These are phyloP conservation scores for Exophiala bonariae DNA, from an alignment of 2,329 filamentous ascomycete genomes.

Conservation along the genomic window DNA sequence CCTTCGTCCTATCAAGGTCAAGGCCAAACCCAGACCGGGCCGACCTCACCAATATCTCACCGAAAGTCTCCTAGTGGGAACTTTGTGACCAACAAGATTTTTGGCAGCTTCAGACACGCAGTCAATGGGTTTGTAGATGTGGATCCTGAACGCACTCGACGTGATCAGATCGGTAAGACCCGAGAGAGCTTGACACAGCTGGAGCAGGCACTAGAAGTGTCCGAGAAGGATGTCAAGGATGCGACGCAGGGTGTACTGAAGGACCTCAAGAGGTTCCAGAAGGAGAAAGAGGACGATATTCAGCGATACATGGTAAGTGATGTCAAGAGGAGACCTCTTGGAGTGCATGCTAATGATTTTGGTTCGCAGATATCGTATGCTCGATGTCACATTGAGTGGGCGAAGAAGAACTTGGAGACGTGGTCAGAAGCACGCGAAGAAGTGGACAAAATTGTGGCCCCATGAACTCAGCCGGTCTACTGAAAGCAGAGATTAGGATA, in stretches of 20 bases:
- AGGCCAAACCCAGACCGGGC: slow-evolving; percentile 41
- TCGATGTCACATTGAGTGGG: slow-evolving; percentile 91
- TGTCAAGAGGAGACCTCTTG: background rate
- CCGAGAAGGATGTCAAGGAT: slow-evolving; percentile 89
- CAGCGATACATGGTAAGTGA: slow-evolving; percentile 87
- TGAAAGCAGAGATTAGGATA: no score
- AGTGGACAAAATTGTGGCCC: slow-evolving; percentile 74
- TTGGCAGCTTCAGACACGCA: slow-evolving; percentile 91
- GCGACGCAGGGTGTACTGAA: slow-evolving; percentile 84
- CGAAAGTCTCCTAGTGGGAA: slow-evolving; percentile 82
- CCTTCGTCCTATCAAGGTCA: slow-evolving; percentile 76
- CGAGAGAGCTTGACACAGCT: slow-evolving; percentile 78
- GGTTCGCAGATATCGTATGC: slow-evolving; percentile 76
- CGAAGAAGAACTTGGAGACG: slow-evolving; percentile 82
- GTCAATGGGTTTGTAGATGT: slow-evolving; percentile 96
- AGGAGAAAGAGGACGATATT: slow-evolving; percentile 92
- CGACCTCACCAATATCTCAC: slow-evolving; percentile 49
- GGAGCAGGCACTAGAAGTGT: slow-evolving; percentile 85
- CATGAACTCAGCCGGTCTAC: slow-evolving; percentile 14
- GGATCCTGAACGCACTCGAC: slow-evolving; percentile 86
- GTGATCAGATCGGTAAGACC: slow-evolving; percentile 95
- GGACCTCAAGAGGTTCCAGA: slow-evolving; percentile 89
- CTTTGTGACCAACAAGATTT: slow-evolving; percentile 89
- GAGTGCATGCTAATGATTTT: background rate
- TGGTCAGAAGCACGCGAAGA: slow-evolving; percentile 90